phyloP scores from a whole-genome alignment of 2,329 filamentous ascomycete species.

The Coniosporium tulheliwenetii region DNA sequence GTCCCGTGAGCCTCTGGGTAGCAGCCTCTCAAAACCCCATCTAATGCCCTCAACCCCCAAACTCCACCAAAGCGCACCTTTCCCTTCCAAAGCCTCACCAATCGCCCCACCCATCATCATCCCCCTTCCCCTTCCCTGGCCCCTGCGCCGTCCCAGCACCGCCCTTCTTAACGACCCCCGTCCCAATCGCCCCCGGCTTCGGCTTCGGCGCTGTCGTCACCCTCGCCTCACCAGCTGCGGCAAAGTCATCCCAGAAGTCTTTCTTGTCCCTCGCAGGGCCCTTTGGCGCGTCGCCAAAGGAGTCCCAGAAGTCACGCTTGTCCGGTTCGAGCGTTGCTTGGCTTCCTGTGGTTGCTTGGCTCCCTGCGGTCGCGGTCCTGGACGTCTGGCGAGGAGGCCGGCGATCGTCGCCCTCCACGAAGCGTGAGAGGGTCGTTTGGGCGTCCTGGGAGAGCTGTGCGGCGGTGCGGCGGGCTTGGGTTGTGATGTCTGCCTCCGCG shows the following conservation, averaged over 20 bases:
- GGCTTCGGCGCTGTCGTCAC: slow-evolving; percentile 15
- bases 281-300: slow-evolving; percentile 55
- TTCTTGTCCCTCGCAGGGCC: slow-evolving; percentile 35
- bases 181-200: slow-evolving; percentile 38
- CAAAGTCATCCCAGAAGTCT: slow-evolving; percentile 35
- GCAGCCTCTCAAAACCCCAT: no score
- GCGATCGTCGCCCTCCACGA: slow-evolving; percentile 59
- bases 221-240: slow-evolving; percentile 16
- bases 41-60: no score
- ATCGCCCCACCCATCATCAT: slow-evolving; percentile 40
- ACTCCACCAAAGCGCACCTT: not conserved
- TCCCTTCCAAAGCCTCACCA: slow-evolving; percentile 17
- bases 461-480: slow-evolving; percentile 44
- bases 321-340: slow-evolving; percentile 35
- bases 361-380: slow-evolving; percentile 1
- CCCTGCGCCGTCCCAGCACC: slow-evolving; percentile 9
- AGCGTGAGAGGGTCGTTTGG: slow-evolving; percentile 66
- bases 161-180: slow-evolving; percentile 44
- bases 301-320: slow-evolving; percentile 82
- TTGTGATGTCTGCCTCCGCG: slow-evolving; percentile 45
- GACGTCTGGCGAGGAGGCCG: not conserved
- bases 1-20: no score
- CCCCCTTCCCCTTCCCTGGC: slow-evolving; percentile 28
- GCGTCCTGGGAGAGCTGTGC: slow-evolving; percentile 46
- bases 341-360: slow-evolving; percentile 8